Conservation (phyloP, 2,329 filamentous ascomycete genomes). For the Aspergillus quadricinctus region DNA sequence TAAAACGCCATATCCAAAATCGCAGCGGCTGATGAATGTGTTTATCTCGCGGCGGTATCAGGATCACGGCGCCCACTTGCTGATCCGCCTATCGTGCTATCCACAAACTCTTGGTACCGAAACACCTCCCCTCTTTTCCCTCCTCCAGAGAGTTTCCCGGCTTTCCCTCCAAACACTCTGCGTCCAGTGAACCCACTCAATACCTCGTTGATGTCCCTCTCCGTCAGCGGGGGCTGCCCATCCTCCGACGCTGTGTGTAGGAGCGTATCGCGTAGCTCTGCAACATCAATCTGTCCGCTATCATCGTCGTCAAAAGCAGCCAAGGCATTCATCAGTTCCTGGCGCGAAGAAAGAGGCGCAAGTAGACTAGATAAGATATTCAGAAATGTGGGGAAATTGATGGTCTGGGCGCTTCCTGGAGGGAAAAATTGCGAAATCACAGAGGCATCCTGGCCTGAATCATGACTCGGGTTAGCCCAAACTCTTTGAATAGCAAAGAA, state of each 20-base stretch:
- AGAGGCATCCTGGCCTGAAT: conserved; percentile 66
- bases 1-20: conserved; percentile 8
- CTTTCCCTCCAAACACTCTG: conserved; percentile 67
- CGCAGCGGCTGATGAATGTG: not conserved
- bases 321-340: conserved; percentile 83
- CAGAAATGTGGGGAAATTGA: conserved; percentile 81
- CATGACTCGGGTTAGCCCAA: conserved; percentile 1
- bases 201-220: conserved; percentile 78
- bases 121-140: conserved; percentile 79
- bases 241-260: conserved; percentile 75
- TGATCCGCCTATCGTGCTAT: conserved; percentile 57
- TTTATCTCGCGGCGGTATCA: conserved; percentile 3
- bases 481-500: not conserved
- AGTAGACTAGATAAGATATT: conserved; percentile 74
- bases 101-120: conserved; percentile 87
- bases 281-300: conserved; percentile 83
- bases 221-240: conserved; percentile 60
- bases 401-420: conserved; percentile 63
- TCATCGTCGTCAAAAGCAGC: conserved; percentile 95
- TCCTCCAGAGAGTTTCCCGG: conserved; percentile 45
- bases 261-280: conserved; percentile 76
- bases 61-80: conserved; percentile 18
- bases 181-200: conserved; percentile 80
- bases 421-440: conserved; percentile 82
- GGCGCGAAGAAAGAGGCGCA: conserved; percentile 67